Evolutionary conservation across 805 yeast species (phyloP).

Genomic region (Teunomyces tritomae): DNA sequence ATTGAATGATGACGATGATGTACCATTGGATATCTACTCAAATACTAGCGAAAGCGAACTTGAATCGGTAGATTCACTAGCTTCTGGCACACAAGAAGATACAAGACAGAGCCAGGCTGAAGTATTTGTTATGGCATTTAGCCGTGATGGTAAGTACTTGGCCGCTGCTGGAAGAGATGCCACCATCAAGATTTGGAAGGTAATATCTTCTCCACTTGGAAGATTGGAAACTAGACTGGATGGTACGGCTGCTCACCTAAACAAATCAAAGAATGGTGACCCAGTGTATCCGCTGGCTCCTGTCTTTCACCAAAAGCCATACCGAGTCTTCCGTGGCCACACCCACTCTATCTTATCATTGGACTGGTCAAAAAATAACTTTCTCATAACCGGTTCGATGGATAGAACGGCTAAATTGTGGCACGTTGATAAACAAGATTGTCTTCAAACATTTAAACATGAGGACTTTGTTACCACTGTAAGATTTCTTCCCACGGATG

Average conservation of each 20-base stretch:
- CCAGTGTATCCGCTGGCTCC: conserved; percentile 55
- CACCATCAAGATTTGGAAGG: conserved; percentile 72
- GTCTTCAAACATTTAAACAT: conserved; percentile 65
- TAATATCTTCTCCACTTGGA: conserved; percentile 68
- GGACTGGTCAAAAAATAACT: conserved; percentile 87
- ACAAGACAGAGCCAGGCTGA: conserved; percentile 35
- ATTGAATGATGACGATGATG: conserved; percentile 24
- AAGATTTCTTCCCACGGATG: conserved; percentile 80
- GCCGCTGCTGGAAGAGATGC: conserved; percentile 85
- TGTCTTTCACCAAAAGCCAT: conserved; percentile 69
- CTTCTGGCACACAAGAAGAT: conserved; percentile 5
- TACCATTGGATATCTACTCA: conserved; percentile 5
- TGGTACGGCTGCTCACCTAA: conserved; percentile 4
- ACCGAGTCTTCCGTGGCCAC: conserved; percentile 63
- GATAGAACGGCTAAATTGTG: conserved; percentile 81
- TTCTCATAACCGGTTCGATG: conserved; percentile 76
- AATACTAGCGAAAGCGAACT: conserved; percentile 8
- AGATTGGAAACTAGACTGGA: conserved; percentile 42
- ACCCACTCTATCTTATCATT: conserved; percentile 65
- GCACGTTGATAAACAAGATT: conserved; percentile 69
- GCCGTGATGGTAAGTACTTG: conserved; percentile 74
- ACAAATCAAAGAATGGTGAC: conserved; percentile 17
- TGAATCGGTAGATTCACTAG: conserved; percentile 2
- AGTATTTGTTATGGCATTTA: conserved; percentile 72
- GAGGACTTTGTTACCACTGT: conserved; percentile 82